These are phyloP conservation scores for Venturia asperata DNA, from an alignment of 2,329 filamentous ascomycete species.

Conservation along the genomic window DNA sequence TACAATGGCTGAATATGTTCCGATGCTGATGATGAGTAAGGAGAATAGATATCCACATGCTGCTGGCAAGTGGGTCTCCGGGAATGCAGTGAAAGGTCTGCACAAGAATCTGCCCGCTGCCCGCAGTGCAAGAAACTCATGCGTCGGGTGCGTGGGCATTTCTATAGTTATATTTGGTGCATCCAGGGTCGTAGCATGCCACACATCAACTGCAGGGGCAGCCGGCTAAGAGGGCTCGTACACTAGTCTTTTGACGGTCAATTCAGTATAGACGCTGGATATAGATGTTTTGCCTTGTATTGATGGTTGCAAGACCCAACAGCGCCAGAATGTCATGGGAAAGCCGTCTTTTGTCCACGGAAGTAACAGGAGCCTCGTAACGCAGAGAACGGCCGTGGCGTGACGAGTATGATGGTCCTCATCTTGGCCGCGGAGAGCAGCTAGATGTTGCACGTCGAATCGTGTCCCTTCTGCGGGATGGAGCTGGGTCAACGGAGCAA, in stretches of 20 bases:
- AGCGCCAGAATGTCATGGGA: neutral
- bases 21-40: neutral
- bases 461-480: neutral
- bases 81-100: neutral
- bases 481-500: neutral
- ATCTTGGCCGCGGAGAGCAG: neutral
- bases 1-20: neutral
- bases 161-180: neutral
- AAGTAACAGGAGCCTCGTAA: neutral
- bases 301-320: neutral
- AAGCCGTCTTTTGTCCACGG: neutral
- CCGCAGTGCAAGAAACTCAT: neutral
- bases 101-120: neutral
- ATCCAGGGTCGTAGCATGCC: neutral
- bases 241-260: neutral
- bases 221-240: neutral
- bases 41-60: neutral
- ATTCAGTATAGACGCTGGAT: neutral
- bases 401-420: neutral
- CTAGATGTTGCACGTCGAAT: neutral
- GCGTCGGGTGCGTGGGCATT: neutral
- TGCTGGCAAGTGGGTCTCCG: slow-evolving; percentile 2
- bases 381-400: neutral
- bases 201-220: neutral
- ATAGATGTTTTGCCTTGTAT: no score